Evolutionary conservation across 1,284 basidiomycete genomes (phyloP).

Genomic region (Ustilago sp.): DNA sequence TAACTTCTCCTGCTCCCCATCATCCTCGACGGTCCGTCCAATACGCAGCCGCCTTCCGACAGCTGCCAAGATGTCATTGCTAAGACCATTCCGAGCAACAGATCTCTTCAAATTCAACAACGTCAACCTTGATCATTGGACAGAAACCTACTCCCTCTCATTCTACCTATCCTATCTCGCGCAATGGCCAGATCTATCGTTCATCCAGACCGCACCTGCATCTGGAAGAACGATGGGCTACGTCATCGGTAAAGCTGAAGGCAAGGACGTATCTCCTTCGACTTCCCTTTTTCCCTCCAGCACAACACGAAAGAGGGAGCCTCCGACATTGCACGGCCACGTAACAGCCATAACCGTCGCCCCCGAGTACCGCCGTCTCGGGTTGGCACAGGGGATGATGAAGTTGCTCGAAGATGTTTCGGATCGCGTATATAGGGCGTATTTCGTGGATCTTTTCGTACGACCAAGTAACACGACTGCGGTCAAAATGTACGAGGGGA

Average conservation of each 20-base stretch:
- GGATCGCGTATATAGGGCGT: conserved; percentile 74
- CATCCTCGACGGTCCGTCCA: no score
- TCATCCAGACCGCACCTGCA: conserved; percentile 78
- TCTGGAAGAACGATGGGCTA: conserved; percentile 54
- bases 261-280: conserved; percentile 32
- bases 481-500: conserved; percentile 85
- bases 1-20: background rate
- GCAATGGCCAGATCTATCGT: conserved; percentile 89
- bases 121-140: conserved; percentile 92
- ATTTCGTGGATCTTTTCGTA: conserved; percentile 91
- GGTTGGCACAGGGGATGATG: conserved; percentile 85
- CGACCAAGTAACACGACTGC: conserved; percentile 74
- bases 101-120: conserved; percentile 94
- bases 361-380: conserved; percentile 86
- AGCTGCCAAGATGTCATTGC: conserved; percentile 76
- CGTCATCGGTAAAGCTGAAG: conserved; percentile 65
- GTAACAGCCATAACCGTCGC: conserved; percentile 91
- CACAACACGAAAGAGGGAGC: conserved; percentile 9
- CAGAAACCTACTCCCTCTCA: conserved; percentile 87
- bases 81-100: conserved; percentile 83
- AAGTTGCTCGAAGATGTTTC: conserved; percentile 82
- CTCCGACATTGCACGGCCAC: conserved; percentile 72
- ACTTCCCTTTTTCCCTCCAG: conserved; percentile 9
- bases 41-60: background rate
- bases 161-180: conserved; percentile 89